phyloP scores from a whole-genome alignment of 129 eudicot species.

The Silybum marianum region DNA sequence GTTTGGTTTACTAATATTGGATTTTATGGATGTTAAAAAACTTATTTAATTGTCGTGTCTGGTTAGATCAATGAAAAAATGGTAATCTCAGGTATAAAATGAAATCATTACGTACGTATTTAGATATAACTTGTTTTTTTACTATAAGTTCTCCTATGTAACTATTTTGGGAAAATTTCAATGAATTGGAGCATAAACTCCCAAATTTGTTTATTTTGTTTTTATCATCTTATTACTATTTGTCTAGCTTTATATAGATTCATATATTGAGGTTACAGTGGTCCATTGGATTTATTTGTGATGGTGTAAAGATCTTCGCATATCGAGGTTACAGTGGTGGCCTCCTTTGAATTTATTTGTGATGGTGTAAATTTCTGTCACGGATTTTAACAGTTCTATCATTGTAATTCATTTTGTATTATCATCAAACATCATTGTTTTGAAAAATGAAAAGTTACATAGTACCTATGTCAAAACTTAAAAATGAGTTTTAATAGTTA shows the following conservation, averaged over 20 bases:
- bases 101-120: background rate
- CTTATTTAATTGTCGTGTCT: background rate
- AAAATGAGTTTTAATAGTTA: background rate
- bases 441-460: background rate
- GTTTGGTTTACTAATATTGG: background rate
- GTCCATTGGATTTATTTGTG: background rate
- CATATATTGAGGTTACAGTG: background rate
- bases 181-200: background rate
- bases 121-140: background rate
- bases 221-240: background rate
- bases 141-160: background rate
- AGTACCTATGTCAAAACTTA: background rate
- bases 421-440: background rate
- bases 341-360: background rate
- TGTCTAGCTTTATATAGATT: background rate
- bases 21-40: background rate
- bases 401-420: background rate
- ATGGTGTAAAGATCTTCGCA: background rate
- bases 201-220: background rate
- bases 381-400: background rate
- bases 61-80: background rate
- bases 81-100: background rate
- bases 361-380: background rate
- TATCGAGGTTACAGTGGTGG: background rate
- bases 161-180: background rate